Conservation (phyloP, 176 grass and related monocot genomes). For the Phragmites australis region DNA sequence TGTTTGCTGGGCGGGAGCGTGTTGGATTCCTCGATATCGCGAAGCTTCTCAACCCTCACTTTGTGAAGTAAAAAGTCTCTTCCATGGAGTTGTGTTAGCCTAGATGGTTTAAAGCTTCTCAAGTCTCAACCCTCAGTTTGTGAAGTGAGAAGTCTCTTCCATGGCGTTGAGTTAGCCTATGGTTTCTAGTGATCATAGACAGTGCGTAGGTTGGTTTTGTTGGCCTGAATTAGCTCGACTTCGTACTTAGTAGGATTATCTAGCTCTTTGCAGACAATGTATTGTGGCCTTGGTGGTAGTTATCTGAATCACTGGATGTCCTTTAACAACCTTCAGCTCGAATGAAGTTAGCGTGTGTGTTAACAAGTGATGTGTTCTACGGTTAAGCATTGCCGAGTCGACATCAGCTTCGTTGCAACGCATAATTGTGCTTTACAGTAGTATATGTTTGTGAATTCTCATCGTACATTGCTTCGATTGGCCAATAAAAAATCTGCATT, state of each 20-base stretch:
- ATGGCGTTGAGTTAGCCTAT: constrained; percentile 33
- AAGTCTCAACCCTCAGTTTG: constrained; percentile 83
- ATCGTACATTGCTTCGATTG: neutral
- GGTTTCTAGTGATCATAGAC: neutral
- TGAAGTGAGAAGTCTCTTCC: constrained; percentile 44
- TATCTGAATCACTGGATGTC: neutral
- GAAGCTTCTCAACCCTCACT: constrained; percentile 85
- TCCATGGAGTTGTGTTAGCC: constrained; percentile 26
- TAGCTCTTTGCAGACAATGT: constrained; percentile 13
- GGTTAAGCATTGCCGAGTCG: neutral
- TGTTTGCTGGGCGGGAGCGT: constrained; percentile 69
- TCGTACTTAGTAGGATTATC: constrained; percentile 9
- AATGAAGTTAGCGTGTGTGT: constrained; percentile 24
- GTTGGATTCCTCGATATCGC: constrained; percentile 93
- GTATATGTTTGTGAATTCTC: neutral
- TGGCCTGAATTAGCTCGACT: constrained; percentile 36
- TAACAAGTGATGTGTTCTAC: neutral
- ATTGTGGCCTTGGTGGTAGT: constrained; percentile 6
- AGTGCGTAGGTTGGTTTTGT: constrained; percentile 26
- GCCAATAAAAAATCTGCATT: too few species aligned
- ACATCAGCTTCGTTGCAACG: neutral
- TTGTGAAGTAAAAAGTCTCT: constrained; percentile 51
- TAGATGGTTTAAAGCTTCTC: constrained; percentile 36
- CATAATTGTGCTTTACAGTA: neutral
- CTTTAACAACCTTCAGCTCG: neutral